A percentile compares a stretch with the other conserved stretches of the same genome.
Evolutionary conservation across 306 rosid genomes (phyloP).

Genomic region (Hippophae gyantsensis): DNA sequence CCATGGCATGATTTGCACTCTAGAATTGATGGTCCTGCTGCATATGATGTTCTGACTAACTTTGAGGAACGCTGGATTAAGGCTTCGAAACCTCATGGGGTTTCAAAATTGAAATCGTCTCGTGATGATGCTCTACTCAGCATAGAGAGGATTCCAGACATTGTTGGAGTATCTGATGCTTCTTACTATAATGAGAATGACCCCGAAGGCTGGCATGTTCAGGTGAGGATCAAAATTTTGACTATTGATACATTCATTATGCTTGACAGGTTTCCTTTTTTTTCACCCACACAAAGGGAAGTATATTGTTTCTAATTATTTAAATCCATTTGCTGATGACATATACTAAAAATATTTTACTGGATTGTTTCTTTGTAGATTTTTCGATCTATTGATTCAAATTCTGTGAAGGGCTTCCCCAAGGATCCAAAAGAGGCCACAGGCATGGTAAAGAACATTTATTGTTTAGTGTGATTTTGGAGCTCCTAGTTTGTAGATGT

Average conservation of each 20-base stretch:
- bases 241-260: slow-evolving; percentile 4
- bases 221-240: slow-evolving; percentile 36
- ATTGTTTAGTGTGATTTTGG: slow-evolving; percentile 14
- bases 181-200: slow-evolving; percentile 33
- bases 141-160: slow-evolving; percentile 66
- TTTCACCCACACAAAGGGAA: not conserved
- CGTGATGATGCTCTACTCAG: slow-evolving; percentile 73
- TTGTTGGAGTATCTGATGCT: slow-evolving; percentile 38
- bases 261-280: not conserved
- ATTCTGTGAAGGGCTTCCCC: slow-evolving; percentile 77
- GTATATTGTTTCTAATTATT: not conserved
- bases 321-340: not conserved
- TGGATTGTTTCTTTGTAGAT: slow-evolving; percentile 46
- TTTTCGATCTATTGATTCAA: slow-evolving; percentile 92
- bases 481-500: slow-evolving; percentile 8
- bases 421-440: slow-evolving; percentile 76
- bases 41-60: slow-evolving; percentile 82
- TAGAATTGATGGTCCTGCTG: slow-evolving; percentile 90
- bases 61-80: slow-evolving; percentile 94
- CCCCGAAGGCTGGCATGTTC: slow-evolving; percentile 94
- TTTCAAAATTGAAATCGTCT: slow-evolving; percentile 53
- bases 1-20: slow-evolving; percentile 99
- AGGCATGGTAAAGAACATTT: slow-evolving; percentile 39
- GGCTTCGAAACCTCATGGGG: slow-evolving; percentile 79
- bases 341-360: slow-evolving; percentile 12